Base-by-base conservation (phyloP, 116 monocot genomes). In the Thalassia testudinum region DNA sequence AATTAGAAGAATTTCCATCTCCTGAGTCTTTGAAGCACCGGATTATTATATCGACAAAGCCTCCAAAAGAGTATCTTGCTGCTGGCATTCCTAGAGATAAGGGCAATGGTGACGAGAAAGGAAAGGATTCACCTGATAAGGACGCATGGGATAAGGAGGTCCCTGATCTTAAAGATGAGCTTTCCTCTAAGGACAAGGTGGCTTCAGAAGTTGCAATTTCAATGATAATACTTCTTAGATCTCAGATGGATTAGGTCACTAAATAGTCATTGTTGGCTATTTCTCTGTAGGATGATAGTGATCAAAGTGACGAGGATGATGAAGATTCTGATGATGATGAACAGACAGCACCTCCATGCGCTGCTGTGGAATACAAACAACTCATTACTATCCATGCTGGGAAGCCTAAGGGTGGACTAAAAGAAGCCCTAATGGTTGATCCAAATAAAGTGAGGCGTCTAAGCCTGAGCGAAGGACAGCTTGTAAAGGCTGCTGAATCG, bases 21-120 rank as follows among this genome's bases (percentile, higher is more conserved):
- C 90, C 81, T 42, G 78, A 90, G 73, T 52, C 62, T 50, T 65
- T 90, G 40, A 80, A 68, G 70, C 50, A 50, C 7, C 71, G 66
- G 26, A 68, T 90, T 40, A 74, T 83, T 24, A 64, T 90, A 54
- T 90, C 89, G 29, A 90, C 84, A n/a, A 90, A 90, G 43, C 83
- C 89, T 20, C 89, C 84, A 52, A 83, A 78, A 51, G 83, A 79
- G 58, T 88, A 88, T 54, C 71, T 82, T 50, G 71, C 64, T 63
- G 24, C 74, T 26, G 72, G 69, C 58, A 57, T 51, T 52, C 50
- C 27, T 16, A 72, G 63, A 37, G 77, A 78, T 47, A 57, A 60
- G 49, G 78, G 69, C 6, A 30, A 14, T 63, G 66, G 47, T 23
- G 57, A 68, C 38, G 60, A 57, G 10, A 72, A 50, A 38, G 66